Evolutionary conservation across 306 rosid species (phyloP).

Genomic region (Prunus padus): DNA sequence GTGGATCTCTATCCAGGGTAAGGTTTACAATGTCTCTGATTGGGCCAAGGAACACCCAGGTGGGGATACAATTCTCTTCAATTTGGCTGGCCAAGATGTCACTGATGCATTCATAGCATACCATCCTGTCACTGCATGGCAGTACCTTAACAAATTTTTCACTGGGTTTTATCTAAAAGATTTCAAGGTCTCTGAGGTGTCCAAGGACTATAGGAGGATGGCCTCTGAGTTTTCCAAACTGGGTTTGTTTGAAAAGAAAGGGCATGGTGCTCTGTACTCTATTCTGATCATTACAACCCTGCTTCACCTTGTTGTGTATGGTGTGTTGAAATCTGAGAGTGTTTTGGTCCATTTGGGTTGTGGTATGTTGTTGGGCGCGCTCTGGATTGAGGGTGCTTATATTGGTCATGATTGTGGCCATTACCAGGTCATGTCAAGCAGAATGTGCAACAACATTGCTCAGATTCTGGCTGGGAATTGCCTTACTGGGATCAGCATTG

Average conservation of each 20-base stretch:
- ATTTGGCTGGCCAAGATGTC: slow-evolving; percentile 32
- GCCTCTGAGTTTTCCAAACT: slow-evolving; percentile 21
- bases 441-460: slow-evolving; percentile 22
- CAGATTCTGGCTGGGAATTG: slow-evolving; percentile 39
- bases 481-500: slow-evolving; percentile 42
- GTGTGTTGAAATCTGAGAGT: slow-evolving; percentile 39
- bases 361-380: slow-evolving; percentile 30
- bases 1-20: slow-evolving; percentile 44
- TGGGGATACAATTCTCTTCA: slow-evolving; percentile 22
- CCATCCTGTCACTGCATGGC: slow-evolving; percentile 40
- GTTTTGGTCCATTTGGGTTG: slow-evolving; percentile 30
- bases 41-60: slow-evolving; percentile 42
- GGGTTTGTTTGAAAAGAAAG: slow-evolving; percentile 46
- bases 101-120: slow-evolving; percentile 42
- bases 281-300: slow-evolving; percentile 10
- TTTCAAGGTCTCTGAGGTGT: slow-evolving; percentile 32
- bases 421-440: slow-evolving; percentile 29
- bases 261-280: slow-evolving; percentile 28
- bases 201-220: slow-evolving; percentile 31
- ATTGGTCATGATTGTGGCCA: slow-evolving; percentile 46
- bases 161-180: slow-evolving; percentile 32
- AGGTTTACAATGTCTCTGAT: slow-evolving; percentile 36
- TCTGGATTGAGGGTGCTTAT: slow-evolving; percentile 37
- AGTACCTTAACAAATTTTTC: slow-evolving; percentile 23
- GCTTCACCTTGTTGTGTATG: slow-evolving; percentile 21